Conservation (phyloP, 345 rosid genomes). For the Garcia nutans region DNA sequence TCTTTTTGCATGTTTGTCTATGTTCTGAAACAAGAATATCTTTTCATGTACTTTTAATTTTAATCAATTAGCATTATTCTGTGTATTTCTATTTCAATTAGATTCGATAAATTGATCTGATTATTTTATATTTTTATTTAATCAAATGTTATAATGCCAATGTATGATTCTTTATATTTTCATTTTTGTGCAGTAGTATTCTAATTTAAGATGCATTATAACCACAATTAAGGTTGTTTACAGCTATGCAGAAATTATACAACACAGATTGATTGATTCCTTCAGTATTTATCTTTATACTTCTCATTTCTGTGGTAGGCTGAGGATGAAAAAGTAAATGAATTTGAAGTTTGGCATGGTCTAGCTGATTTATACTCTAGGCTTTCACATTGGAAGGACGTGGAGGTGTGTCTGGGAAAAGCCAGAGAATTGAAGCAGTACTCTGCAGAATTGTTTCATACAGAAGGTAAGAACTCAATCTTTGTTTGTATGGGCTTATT, state of each 20-base stretch:
- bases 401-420: conserved; percentile 70
- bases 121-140: not conserved
- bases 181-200: not conserved
- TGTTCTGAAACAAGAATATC: conserved; percentile 2
- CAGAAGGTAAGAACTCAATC: conserved; percentile 66
- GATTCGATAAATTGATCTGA: not conserved
- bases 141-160: not conserved
- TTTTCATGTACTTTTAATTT: not conserved
- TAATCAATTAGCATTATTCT: too few relatives aligned
- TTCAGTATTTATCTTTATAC: conserved; percentile 7
- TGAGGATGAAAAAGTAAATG: conserved; percentile 63
- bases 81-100: not conserved
- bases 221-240: not conserved
- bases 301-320: conserved; percentile 33
- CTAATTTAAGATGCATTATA: not conserved
- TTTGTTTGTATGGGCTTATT: conserved; percentile 4
- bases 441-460: conserved; percentile 64
- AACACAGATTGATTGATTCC: not conserved
- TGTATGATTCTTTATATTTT: too few relatives aligned
- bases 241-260: too few relatives aligned
- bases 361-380: conserved; percentile 77
- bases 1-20: conserved; percentile 4
- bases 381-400: conserved; percentile 92
- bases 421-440: conserved; percentile 72
- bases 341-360: conserved; percentile 94